A percentile compares a stretch with the other conserved stretches of the same genome.
Conservation (phyloP, 2,329 filamentous ascomycete genomes). For the Ophiostoma montium region DNA sequence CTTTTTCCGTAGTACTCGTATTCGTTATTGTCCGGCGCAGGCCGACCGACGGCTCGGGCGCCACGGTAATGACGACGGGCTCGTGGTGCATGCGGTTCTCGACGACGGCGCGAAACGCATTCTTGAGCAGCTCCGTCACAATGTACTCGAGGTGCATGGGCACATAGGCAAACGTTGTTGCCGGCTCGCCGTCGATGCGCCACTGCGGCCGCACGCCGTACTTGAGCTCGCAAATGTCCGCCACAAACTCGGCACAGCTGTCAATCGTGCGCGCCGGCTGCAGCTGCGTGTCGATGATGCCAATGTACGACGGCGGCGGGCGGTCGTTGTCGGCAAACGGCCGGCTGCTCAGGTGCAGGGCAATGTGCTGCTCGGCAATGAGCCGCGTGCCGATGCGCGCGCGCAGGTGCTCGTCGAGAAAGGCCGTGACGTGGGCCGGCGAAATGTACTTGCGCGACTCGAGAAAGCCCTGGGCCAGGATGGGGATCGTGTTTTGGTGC, state of each 20-base stretch:
- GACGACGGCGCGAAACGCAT: constrained; percentile 85
- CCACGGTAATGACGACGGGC: constrained; percentile 84
- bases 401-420: constrained; percentile 85
- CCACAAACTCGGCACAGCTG: constrained; percentile 76
- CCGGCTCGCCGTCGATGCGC: constrained; percentile 69
- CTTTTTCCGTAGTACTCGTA: background rate
- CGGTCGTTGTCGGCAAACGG: constrained; percentile 38
- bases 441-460: constrained; percentile 87
- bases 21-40: constrained; percentile 8
- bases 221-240: constrained; percentile 90
- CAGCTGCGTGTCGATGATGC: constrained; percentile 80
- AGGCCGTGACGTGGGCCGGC: constrained; percentile 68
- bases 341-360: constrained; percentile 59
- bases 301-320: constrained; percentile 53
- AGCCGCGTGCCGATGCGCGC: constrained; percentile 87
- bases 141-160: constrained; percentile 97
- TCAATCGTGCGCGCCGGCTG: constrained; percentile 70
- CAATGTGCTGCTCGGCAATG: constrained; percentile 93
- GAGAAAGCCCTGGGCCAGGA: constrained; percentile 80
- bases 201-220: constrained; percentile 79
- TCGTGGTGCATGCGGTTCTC: constrained; percentile 68
- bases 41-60: constrained; percentile 40
- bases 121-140: constrained; percentile 89
- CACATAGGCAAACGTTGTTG: constrained; percentile 83
- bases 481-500: constrained; percentile 86